These are phyloP conservation scores for Pichia sp. DNA, from an alignment of 1,139 yeast species.

Conservation along the genomic window DNA sequence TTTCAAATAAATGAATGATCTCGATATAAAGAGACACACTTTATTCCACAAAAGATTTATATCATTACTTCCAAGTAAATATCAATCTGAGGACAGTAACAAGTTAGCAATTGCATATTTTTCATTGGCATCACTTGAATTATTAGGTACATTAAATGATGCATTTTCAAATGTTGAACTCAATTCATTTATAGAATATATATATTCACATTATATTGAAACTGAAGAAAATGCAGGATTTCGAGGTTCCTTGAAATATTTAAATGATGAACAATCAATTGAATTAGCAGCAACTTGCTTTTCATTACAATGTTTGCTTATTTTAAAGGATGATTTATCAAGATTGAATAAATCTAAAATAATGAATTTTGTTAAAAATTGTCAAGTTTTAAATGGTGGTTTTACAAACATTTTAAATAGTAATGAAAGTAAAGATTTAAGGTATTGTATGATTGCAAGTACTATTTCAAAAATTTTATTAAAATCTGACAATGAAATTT, in stretches of 20 bases:
- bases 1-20: background rate
- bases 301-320: slow-evolving; percentile 46
- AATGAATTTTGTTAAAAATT: slow-evolving; percentile 43
- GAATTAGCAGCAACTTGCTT: slow-evolving; percentile 66
- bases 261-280: slow-evolving; percentile 44
- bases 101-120: slow-evolving; percentile 62
- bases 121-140: slow-evolving; percentile 54
- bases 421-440: slow-evolving; percentile 60
- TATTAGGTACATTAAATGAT: slow-evolving; percentile 38
- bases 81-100: slow-evolving; percentile 58
- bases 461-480: slow-evolving; percentile 54
- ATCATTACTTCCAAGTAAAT: slow-evolving; percentile 43
- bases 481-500: slow-evolving; percentile 22
- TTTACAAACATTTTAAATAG: slow-evolving; percentile 47
- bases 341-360: slow-evolving; percentile 40
- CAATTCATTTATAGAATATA: slow-evolving; percentile 36
- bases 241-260: slow-evolving; percentile 42
- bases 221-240: slow-evolving; percentile 39
- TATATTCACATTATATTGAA: slow-evolving; percentile 43
- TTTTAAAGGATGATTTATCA: slow-evolving; percentile 38
- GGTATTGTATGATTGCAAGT: slow-evolving; percentile 72
- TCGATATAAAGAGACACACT: slow-evolving; percentile 35
- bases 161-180: slow-evolving; percentile 21
- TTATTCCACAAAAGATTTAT: slow-evolving; percentile 47
- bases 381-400: slow-evolving; percentile 55